Conservation (phyloP, 1,284 basidiomycete species). For the Paramarasmius palmivorus region DNA sequence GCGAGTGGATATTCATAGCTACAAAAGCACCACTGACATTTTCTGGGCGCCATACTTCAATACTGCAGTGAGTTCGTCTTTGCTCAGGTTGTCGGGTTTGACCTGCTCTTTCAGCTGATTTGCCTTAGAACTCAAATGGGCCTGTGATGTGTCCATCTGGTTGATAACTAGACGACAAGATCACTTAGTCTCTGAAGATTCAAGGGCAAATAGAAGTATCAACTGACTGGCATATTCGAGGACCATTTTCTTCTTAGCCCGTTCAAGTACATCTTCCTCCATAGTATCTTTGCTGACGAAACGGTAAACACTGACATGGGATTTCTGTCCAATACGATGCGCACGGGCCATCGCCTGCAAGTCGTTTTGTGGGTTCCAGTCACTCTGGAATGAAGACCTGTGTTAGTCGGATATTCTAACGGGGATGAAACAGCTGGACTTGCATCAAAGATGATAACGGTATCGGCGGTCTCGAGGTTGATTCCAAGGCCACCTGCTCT, state of each 20-base stretch:
- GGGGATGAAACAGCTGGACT: slow-evolving; percentile 29
- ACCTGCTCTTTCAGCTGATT: slow-evolving; percentile 64
- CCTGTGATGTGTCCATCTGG: slow-evolving; percentile 99
- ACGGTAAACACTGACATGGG: slow-evolving; percentile 97
- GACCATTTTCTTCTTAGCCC: slow-evolving; percentile 99
- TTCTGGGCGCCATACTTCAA: slow-evolving; percentile 99
- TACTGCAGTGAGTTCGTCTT: slow-evolving; percentile 97
- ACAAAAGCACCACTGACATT: slow-evolving; percentile 59
- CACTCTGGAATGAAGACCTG: slow-evolving; percentile 55
- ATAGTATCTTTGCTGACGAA: slow-evolving; percentile 99
- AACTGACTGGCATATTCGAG: slow-evolving; percentile 96
- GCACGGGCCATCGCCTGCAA: slow-evolving; percentile 99
- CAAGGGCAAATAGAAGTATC: slow-evolving; percentile 8
- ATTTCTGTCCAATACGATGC: slow-evolving; percentile 96
- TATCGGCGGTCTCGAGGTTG: slow-evolving; percentile 97
- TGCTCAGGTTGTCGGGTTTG: slow-evolving; percentile 90
- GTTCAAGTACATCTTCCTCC: slow-evolving; percentile 97
- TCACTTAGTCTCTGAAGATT: slow-evolving; percentile 10
- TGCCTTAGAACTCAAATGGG: slow-evolving; percentile 86
- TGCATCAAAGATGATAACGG: slow-evolving; percentile 98
- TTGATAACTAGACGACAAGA: slow-evolving; percentile 80
- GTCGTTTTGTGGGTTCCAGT: slow-evolving; percentile 98
- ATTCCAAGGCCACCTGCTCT: slow-evolving; percentile 98
- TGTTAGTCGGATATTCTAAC: neutral
- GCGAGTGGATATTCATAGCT: no score